Base-by-base conservation (phyloP, 2,329 filamentous ascomycete species). In the Colletotrichum sp. region DNA sequence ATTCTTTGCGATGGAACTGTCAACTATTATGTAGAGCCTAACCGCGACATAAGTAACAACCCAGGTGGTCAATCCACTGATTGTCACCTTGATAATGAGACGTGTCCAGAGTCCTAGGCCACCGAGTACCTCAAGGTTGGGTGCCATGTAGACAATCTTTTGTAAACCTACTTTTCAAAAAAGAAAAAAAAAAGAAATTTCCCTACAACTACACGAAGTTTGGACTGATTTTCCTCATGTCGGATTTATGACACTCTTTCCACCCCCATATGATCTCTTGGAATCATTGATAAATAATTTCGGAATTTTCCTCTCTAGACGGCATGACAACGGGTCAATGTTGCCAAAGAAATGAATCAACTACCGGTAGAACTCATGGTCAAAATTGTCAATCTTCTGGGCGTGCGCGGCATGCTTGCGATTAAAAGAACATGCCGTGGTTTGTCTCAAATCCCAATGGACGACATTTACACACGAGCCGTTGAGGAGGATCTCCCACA, bases 291-390 rank as follows among this genome's bases (percentile, higher is more conserved):
- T 10, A n/a, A 43, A 0, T 2, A 9, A 43, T 43, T 10, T n/a
- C 39, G 39, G 18, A 6, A 3, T 10, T n/a, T n/a, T 43, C 9
- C 18, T 8, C 39, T 6, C 8, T 6, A 0, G 9, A 43, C 39
- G 18, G 9, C 39, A 12, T 43, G 18, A 43, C 39, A 43, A 3
- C 39, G 18, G 39, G 18, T 12, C 18, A 43, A 43, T 5, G 16
- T 9, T 0, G 5, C 36, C 5, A 9, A 0, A 10, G 18, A n/a
- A n/a, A 43, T n/a, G 39, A 0, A 43, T 43, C 39, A 43, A 43
- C 9, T n/a, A 43, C 9, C 39, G 9, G 9, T 6, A 10, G 39
- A 43, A 43, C 18, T 43, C 39, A 43, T 43, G 18, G 18, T 12
- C 9, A n/a, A 2, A 2, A 43, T 43, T 3, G 8, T 43, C 5